phyloP scores from a whole-genome alignment of 306 rosid genomes.

The Coriaria nepalensis region DNA sequence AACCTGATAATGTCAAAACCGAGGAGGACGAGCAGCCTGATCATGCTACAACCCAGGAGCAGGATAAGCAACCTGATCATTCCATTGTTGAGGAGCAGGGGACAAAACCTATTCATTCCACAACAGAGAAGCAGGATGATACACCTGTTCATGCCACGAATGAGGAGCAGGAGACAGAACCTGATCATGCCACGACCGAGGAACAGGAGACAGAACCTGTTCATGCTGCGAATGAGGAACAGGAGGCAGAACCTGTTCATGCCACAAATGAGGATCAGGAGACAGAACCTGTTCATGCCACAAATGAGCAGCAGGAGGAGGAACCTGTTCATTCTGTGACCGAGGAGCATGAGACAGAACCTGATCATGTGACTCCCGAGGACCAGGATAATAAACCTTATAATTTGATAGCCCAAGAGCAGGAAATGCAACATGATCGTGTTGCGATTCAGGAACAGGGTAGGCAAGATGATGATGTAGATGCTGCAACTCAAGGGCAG shows the following conservation, averaged over 20 bases:
- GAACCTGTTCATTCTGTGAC: neutral
- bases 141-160: neutral
- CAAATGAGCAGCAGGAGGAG: neutral
- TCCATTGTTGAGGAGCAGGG: slow-evolving; percentile 2
- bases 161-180: neutral
- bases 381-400: neutral
- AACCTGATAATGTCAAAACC: slow-evolving; percentile 1
- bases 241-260: slow-evolving; percentile 9
- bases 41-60: slow-evolving; percentile 5
- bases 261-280: slow-evolving; percentile 8
- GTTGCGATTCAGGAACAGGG: slow-evolving; percentile 5
- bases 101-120: neutral
- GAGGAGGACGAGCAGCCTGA: slow-evolving; percentile 7
- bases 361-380: neutral
- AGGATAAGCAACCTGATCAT: slow-evolving; percentile 10
- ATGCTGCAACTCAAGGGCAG: slow-evolving; percentile 3
- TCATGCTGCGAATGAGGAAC: slow-evolving; percentile 3
- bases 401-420: neutral
- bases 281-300: neutral
- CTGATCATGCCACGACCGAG: slow-evolving; percentile 6
- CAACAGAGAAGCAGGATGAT: slow-evolving; percentile 6
- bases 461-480: neutral
- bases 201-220: slow-evolving; percentile 7
- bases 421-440: slow-evolving; percentile 2
- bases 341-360: slow-evolving; percentile 1